Evolutionary conservation across 1,139 yeast genomes (phyloP).

Genomic region (Geotrichum citri-aurantii): DNA sequence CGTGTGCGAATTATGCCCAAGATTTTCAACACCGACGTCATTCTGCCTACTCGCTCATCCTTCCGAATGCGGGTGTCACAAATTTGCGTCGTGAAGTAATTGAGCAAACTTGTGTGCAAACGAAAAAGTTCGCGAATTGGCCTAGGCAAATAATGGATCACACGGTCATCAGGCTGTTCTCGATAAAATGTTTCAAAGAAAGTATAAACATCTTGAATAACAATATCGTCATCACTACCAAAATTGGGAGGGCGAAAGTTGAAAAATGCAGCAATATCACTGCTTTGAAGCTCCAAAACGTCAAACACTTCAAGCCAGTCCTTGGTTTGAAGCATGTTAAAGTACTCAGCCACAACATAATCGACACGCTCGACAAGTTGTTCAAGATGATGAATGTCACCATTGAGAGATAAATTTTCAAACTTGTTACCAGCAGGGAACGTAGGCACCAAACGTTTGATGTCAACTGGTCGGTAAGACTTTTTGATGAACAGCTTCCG

Average conservation of each 20-base stretch:
- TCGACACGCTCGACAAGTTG: slow-evolving; percentile 61
- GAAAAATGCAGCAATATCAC: slow-evolving; percentile 52
- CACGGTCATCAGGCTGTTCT: slow-evolving; percentile 6
- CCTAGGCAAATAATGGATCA: slow-evolving; percentile 56
- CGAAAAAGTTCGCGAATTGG: slow-evolving; percentile 62
- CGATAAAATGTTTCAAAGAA: slow-evolving; percentile 58
- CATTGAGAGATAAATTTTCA: slow-evolving; percentile 25
- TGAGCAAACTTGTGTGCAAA: slow-evolving; percentile 60
- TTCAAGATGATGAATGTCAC: slow-evolving; percentile 37
- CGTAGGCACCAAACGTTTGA: slow-evolving; percentile 26
- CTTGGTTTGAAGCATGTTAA: slow-evolving; percentile 54
- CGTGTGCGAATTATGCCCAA: slow-evolving; percentile 61
- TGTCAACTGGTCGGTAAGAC: slow-evolving; percentile 64
- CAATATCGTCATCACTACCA: slow-evolving; percentile 51
- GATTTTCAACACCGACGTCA: slow-evolving; percentile 63
- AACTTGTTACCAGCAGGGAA: slow-evolving; percentile 22
- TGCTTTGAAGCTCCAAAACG: slow-evolving; percentile 60
- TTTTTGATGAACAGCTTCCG: slow-evolving; percentile 71
- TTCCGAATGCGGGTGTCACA: slow-evolving; percentile 48
- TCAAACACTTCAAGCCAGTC: slow-evolving; percentile 83
- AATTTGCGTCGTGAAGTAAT: slow-evolving; percentile 59
- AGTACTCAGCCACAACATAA: slow-evolving; percentile 52
- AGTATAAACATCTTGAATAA: slow-evolving; percentile 61
- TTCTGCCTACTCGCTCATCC: slow-evolving; percentile 60
- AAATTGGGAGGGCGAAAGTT: slow-evolving; percentile 46